Conservation (phyloP, 345 rosid genomes). For the Draba incana region DNA sequence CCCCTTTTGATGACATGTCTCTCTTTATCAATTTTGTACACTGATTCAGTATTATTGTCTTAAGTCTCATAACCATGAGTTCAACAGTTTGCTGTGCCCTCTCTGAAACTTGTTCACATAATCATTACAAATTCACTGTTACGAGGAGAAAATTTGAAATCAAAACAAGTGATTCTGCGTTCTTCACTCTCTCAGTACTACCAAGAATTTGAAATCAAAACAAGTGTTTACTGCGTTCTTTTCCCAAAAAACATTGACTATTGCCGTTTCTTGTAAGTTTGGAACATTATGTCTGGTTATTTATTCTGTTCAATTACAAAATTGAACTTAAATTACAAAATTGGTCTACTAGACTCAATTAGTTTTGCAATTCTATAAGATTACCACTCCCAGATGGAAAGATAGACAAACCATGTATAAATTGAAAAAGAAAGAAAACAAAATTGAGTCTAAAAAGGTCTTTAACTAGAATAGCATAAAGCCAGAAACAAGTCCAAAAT, state of each 20-base stretch:
- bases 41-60: neutral
- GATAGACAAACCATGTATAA: neutral
- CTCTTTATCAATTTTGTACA: neutral
- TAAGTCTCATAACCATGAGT: neutral
- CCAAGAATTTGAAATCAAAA: too few species aligned
- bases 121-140: neutral
- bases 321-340: too few species aligned
- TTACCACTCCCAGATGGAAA: too few species aligned
- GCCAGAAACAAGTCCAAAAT: neutral
- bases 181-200: neutral
- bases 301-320: too few species aligned
- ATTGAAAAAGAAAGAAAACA: neutral
- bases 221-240: too few species aligned
- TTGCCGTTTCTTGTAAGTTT: neutral
- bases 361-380: too few species aligned
- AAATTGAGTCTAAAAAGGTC: constrained; percentile 4
- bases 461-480: constrained; percentile 14
- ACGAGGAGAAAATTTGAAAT: too few species aligned
- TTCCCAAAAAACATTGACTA: neutral
- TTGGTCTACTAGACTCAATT: too few species aligned
- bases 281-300: neutral
- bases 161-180: neutral
- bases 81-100: neutral
- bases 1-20: constrained; percentile 37
- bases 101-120: neutral